These are phyloP conservation scores for Hypoxylon sp. DNA, from an alignment of 2,329 filamentous ascomycete species.

Conservation along the genomic window DNA sequence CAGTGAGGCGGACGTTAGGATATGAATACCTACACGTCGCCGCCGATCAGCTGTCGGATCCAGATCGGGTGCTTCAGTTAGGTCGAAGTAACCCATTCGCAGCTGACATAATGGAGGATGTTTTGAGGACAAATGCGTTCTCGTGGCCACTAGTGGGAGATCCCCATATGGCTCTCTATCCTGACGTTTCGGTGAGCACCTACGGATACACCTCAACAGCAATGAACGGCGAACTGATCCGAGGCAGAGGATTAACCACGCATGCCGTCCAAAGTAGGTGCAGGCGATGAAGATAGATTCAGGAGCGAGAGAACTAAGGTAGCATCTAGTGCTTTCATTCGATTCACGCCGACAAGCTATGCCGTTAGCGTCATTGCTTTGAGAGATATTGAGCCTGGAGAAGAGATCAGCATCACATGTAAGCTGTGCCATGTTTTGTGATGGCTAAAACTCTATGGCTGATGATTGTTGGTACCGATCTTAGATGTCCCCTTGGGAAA, in stretches of 20 bases:
- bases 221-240: slow-evolving; percentile 30
- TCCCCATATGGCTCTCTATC: slow-evolving; percentile 40
- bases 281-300: neutral
- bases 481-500: slow-evolving; percentile 47
- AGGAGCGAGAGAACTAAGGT: slow-evolving; percentile 3
- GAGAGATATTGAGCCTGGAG: slow-evolving; percentile 39
- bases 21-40: slow-evolving; percentile 44
- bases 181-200: slow-evolving; percentile 37
- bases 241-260: slow-evolving; percentile 46
- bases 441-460: too few relatives aligned
- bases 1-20: slow-evolving; percentile 43
- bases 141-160: slow-evolving; percentile 40
- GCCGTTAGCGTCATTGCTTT: slow-evolving; percentile 40
- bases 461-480: neutral
- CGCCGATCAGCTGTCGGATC: slow-evolving; percentile 43
- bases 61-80: slow-evolving; percentile 42
- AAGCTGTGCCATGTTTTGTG: too few relatives aligned
- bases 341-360: slow-evolving; percentile 42
- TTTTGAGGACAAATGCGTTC: slow-evolving; percentile 50
- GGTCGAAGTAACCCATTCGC: slow-evolving; percentile 40
- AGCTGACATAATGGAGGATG: slow-evolving; percentile 46
- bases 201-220: too few relatives aligned
- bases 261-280: slow-evolving; percentile 49
- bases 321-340: slow-evolving; percentile 44
- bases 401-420: slow-evolving; percentile 44